Conservation (phyloP, 2,329 filamentous ascomycete species). For the Nannizziopsis arthrosporioides region DNA sequence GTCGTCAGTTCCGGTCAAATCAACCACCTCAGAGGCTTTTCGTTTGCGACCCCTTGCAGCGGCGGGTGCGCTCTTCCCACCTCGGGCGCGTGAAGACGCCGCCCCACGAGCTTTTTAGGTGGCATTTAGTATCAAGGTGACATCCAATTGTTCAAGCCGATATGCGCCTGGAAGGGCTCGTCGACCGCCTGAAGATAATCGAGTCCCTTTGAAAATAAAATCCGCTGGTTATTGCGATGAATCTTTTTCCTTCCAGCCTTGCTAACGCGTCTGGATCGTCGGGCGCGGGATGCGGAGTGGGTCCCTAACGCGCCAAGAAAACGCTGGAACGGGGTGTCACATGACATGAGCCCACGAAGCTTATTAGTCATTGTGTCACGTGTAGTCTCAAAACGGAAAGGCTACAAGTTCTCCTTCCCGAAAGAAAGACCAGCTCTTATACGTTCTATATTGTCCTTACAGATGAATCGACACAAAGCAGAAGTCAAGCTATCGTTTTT, state of each 20-base stretch:
- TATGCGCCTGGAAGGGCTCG: not conserved
- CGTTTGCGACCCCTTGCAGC: slow-evolving; percentile 8
- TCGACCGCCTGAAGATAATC: no score
- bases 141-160: not conserved
- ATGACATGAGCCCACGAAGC: no score
- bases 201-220: no score
- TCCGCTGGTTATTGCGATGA: no score
- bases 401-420: no score
- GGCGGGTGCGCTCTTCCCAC: not conserved
- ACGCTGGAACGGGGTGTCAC: not conserved
- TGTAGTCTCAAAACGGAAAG: no score
- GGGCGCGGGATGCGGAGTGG: not conserved
- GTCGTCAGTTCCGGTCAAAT: slow-evolving; percentile 21
- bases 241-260: no score
- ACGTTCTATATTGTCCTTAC: no score
- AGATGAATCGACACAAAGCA: no score
- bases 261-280: not conserved
- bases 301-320: not conserved
- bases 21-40: slow-evolving; percentile 16
- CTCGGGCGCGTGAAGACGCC: not conserved
- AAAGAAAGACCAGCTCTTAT: no score
- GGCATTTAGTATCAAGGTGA: not conserved
- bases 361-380: no score
- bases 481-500: no score
- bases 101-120: not conserved